Base-by-base conservation (phyloP, 2,329 filamentous ascomycete species). In the Epicoccum sorghinum region DNA sequence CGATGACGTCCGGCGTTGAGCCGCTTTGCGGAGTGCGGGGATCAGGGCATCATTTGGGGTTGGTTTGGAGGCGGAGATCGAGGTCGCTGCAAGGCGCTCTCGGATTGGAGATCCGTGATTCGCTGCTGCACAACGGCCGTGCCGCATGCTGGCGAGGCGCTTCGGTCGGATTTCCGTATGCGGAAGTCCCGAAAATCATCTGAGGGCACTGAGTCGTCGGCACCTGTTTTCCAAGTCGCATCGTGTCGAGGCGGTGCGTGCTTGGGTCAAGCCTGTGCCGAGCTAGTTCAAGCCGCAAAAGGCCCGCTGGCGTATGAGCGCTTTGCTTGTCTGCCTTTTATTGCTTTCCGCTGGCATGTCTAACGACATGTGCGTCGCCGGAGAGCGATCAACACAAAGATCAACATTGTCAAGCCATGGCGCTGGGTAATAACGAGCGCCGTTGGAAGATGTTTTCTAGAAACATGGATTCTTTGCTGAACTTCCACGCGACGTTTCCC, bases 1-100 rank as follows among this genome's bases (percentile, higher is more conserved):
- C 46, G 8, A 55, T 55, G 52, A 55, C 52, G 52, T 55, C 52
- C 18, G 9, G 27, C 13, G 36, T 50, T 50, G 52, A 55, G 52
- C 52, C 52, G 52, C 52, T 41, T 38, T 55, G 52, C 37, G 52
- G 52, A 55, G 52, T 45, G 52, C 52, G 52, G 52, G 52, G 52
- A 47, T 55, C 32, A 32, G 24, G 27, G 32, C 42, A 42, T 50
- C 52, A 47, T 50, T 50, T 49, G 30, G 52, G 46, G 9, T 25
- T 50, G 46, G 52, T 42, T 30, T 32, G 27, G 36, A 38, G 25
- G 46, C 36, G 29, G 36, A 32, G 24, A 42, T 55, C 14, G 41
- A 46, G 30, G 47, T 37, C 7, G 24, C 25, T 39, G 40, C 46
- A 42, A 14, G 42, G 30, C 22, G 30, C 30, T n/a, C 32, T 33